Base-by-base conservation (phyloP, 306 rosid species). In the Trifolium dubium region DNA sequence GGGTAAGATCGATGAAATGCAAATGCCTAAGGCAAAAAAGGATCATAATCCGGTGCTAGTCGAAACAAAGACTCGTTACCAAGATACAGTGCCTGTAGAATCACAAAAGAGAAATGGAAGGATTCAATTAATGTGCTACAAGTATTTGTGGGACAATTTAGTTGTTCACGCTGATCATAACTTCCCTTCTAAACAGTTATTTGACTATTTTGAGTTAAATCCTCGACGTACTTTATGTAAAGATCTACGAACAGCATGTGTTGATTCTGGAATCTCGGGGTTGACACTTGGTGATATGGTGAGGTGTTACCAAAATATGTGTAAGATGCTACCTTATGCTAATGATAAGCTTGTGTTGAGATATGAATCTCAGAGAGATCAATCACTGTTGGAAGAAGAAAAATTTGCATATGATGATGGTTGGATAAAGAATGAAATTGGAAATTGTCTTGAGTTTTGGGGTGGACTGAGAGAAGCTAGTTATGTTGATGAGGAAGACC, bases 51-150 rank as follows among this genome's bases (percentile, higher is more conserved):
- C 96, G 0, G 69, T 80, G 58, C 71, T 93, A 54, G 85, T 91
- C 23, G 97, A 93, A 74, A 88, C 77, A 11, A 90, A 93, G 84
- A 90, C 98, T 40, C 92, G 93, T 66, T 77, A 14, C 31, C 47
- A 49, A 44, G 86, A 83, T 39, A 78, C 86, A 7, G 81, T 89
- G 83, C 96, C 97, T 69, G 14, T 78, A 9, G 97, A 89, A 81
- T 72, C 98, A 34, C 94, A 90, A 44, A 79, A 32, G 66, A 88
- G 97, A 81, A 89, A 89, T 35, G 96, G 96, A 72, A 91, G 87
- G 89, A 80, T 91, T 84, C 96, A 93, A 37, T 43, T 91, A 54
- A 91, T 93, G 97, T 86, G 87, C 78, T 91, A 93, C 83, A 91
- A 93, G 85, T 79, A 83, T 63, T 67, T 91, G 78, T 91, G 88